These are phyloP conservation scores for Angophora floribunda DNA, from an alignment of 345 rosid species.

Conservation along the genomic window DNA sequence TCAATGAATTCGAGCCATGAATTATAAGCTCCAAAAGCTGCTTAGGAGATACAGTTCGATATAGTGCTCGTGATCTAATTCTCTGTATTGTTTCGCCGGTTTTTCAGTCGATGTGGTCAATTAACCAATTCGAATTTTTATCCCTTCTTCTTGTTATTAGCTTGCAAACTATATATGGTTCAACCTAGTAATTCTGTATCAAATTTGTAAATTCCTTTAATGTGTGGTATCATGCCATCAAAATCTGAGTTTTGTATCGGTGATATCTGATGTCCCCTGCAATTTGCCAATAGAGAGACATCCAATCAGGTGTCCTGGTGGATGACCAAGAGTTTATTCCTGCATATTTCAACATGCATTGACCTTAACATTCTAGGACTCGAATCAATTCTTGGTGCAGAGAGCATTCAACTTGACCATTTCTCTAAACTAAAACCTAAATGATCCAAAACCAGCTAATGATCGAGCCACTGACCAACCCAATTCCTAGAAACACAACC, in stretches of 20 bases:
- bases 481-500: slow-evolving; percentile 66
- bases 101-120: background rate
- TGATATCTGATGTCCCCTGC: background rate
- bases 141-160: background rate
- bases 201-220: background rate
- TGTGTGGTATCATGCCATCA: background rate
- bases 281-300: background rate
- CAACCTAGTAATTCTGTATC: background rate
- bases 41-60: background rate
- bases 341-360: background rate
- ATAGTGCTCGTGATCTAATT: background rate
- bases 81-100: background rate
- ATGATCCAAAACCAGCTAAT: slow-evolving; percentile 88
- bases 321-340: background rate
- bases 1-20: background rate
- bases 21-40: background rate
- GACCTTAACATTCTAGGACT: background rate
- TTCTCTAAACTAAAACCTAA: background rate
- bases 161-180: background rate
- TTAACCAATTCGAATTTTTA: background rate
- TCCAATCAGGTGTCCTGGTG: background rate
- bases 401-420: background rate
- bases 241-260: background rate
- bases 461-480: slow-evolving; percentile 70
- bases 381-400: background rate